phyloP scores from a whole-genome alignment of 306 rosid genomes.

The Rosa multiflora region DNA sequence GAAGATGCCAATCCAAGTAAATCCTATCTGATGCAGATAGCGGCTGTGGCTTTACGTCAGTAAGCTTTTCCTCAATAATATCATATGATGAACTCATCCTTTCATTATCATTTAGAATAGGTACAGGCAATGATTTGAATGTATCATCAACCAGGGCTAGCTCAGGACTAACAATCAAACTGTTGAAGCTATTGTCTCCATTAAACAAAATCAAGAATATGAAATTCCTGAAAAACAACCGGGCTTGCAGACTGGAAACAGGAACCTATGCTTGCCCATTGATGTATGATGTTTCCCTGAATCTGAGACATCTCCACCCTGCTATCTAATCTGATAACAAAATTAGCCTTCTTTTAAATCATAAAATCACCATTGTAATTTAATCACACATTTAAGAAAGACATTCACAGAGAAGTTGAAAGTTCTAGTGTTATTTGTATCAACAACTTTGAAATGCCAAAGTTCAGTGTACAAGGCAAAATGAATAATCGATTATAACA shows the following conservation, averaged over 20 bases:
- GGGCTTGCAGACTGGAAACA: constrained; percentile 28
- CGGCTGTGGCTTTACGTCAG: constrained; percentile 43
- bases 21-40: constrained; percentile 71
- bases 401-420: constrained; percentile 7
- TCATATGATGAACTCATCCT: constrained; percentile 35
- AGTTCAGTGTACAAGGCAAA: not conserved
- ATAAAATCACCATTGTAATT: not conserved
- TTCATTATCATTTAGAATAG: constrained; percentile 55
- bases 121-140: constrained; percentile 83
- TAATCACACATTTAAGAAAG: not conserved
- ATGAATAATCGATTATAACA: not conserved
- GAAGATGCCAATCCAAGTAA: constrained; percentile 91
- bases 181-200: constrained; percentile 53
- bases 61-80: constrained; percentile 49
- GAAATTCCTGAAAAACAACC: constrained; percentile 56
- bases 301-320: constrained; percentile 50
- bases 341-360: not conserved
- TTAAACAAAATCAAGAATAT: constrained; percentile 59
- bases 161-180: constrained; percentile 69
- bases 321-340: not conserved
- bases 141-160: constrained; percentile 61
- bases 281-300: constrained; percentile 25
- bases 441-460: not conserved
- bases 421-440: not conserved
- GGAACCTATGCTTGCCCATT: constrained; percentile 28